Evolutionary conservation across 2,329 filamentous ascomycete genomes (phyloP).

Genomic region (Coniochaeta hoffmannii): DNA sequence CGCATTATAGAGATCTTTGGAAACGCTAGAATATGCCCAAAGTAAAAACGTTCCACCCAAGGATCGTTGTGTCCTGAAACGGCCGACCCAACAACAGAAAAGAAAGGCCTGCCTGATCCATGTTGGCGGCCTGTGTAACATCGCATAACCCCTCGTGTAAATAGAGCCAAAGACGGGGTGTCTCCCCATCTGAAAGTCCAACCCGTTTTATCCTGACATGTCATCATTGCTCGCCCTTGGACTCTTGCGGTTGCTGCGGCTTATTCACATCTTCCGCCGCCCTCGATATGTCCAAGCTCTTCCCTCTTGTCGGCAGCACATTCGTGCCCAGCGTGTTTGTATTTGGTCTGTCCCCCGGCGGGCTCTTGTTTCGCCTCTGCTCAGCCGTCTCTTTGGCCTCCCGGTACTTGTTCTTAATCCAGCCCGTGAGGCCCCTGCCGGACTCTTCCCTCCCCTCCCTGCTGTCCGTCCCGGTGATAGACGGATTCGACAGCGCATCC

Average conservation of each 20-base stretch:
- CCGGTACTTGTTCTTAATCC: constrained; percentile 54
- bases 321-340: neutral
- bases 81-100: neutral
- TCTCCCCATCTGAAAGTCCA: neutral
- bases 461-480: constrained; percentile 17
- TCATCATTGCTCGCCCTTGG: neutral
- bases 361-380: constrained; percentile 48
- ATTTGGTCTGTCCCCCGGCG: constrained; percentile 30
- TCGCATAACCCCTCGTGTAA: neutral
- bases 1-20: neutral
- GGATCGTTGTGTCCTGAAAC: neutral
- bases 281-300: neutral
- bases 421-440: constrained; percentile 42
- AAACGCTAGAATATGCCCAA: neutral
- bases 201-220: neutral
- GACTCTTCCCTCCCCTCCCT: constrained; percentile 38
- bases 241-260: neutral
- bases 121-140: neutral
- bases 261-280: neutral
- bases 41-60: neutral
- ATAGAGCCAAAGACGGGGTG: neutral
- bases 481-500: constrained; percentile 30
- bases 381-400: constrained; percentile 51
- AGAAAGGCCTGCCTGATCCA: neutral
- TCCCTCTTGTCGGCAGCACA: neutral